These are phyloP conservation scores for Aspergillus floridensis DNA, from an alignment of 2,329 filamentous ascomycete species.

Conservation along the genomic window DNA sequence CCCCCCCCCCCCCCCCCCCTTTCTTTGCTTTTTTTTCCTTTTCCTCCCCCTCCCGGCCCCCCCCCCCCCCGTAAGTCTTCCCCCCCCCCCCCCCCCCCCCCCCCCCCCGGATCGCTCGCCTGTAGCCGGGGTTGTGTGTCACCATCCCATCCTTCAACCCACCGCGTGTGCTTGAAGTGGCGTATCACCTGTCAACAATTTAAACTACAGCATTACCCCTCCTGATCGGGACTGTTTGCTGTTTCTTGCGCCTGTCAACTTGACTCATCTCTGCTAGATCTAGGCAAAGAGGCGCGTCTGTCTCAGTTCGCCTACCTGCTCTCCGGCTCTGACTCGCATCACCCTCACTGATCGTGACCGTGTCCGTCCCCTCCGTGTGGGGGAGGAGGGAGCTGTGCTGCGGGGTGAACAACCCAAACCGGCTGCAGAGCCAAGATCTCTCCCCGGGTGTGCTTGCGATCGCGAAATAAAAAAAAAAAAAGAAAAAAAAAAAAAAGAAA, in stretches of 20 bases:
- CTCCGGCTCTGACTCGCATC: not conserved
- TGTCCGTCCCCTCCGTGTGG: slow-evolving; percentile 11
- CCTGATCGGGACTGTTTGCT: not conserved
- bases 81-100: too few species aligned
- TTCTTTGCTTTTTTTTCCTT: too few species aligned
- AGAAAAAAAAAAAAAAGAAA: too few species aligned
- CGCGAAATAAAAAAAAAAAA: not conserved
- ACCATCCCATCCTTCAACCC: not conserved
- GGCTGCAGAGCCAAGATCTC: slow-evolving; percentile 20
- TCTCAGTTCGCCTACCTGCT: not conserved
- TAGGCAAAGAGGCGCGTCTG: too few species aligned
- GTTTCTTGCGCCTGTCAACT: not conserved
- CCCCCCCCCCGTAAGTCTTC: too few species aligned
- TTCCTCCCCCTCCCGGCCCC: too few species aligned
- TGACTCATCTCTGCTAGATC: not conserved
- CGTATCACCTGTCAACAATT: not conserved
- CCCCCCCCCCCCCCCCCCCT: too few species aligned
- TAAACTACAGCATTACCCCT: not conserved
- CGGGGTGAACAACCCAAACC: slow-evolving; percentile 16
- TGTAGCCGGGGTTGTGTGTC: not conserved
- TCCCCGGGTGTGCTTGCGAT: slow-evolving; percentile 13
- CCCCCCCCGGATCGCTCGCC: too few species aligned
- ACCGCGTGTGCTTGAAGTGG: not conserved
- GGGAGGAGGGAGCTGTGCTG: slow-evolving; percentile 20
- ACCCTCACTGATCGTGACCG: not conserved